phyloP scores from a whole-genome alignment of 345 rosid genomes.

The Melaleuca alternifolia region DNA sequence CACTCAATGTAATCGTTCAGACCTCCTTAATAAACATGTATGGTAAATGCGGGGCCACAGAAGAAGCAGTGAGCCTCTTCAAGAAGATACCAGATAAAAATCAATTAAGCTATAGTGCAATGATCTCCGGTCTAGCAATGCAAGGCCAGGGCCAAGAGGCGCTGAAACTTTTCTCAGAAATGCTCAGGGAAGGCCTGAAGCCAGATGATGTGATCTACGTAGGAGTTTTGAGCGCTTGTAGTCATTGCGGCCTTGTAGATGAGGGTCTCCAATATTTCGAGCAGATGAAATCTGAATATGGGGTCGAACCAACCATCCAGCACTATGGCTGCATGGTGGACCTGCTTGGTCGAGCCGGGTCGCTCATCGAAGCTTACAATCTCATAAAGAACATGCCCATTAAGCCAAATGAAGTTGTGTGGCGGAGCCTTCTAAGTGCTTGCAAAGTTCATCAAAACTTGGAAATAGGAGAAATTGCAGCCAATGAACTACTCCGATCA shows the following conservation, averaged over 20 bases:
- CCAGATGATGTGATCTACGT: slow-evolving; percentile 26
- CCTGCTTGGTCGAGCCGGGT: slow-evolving; percentile 56
- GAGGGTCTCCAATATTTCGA: slow-evolving; percentile 20
- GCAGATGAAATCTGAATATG: slow-evolving; percentile 29
- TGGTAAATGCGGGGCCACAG: slow-evolving; percentile 34
- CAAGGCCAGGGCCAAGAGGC: slow-evolving; percentile 24
- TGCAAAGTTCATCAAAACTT: slow-evolving; percentile 43
- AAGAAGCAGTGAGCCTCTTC: slow-evolving; percentile 18
- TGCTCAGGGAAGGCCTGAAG: slow-evolving; percentile 21
- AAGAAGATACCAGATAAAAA: slow-evolving; percentile 12
- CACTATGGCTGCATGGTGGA: slow-evolving; percentile 72
- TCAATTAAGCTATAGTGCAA: slow-evolving; percentile 15
- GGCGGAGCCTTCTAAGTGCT: slow-evolving; percentile 74
- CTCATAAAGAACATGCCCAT: slow-evolving; percentile 42
- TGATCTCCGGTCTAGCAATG: slow-evolving; percentile 32
- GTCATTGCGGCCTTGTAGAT: slow-evolving; percentile 20
- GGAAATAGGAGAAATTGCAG: slow-evolving; percentile 45
- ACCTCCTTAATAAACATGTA: slow-evolving; percentile 48
- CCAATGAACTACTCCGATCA: slow-evolving; percentile 20
- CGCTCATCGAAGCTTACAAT: slow-evolving; percentile 45
- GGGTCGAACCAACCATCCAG: slow-evolving; percentile 40
- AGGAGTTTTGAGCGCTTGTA: slow-evolving; percentile 32
- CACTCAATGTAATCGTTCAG: slow-evolving; percentile 32
- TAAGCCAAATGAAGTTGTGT: slow-evolving; percentile 48
- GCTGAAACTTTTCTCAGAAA: slow-evolving; percentile 16